Evolutionary conservation across 495 filamentous ascomycete species (phyloP), one percentile per base, ranked within the genome.

Genomic region (Penicillium pulvis): DNA sequence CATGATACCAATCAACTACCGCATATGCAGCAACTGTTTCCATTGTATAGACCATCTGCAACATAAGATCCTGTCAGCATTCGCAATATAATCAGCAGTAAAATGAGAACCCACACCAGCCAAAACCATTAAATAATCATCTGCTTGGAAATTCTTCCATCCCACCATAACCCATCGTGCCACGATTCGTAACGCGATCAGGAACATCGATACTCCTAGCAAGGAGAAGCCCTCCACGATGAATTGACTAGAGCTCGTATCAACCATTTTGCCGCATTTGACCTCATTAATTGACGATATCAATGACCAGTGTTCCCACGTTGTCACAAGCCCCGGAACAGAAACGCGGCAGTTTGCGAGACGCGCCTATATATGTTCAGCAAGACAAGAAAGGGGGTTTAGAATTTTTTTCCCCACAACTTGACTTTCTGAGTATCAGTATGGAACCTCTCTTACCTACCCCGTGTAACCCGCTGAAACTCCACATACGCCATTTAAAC

Each of bases 71-170:
- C 11, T 20, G 23, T 41, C 16, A 16, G 12, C 3, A 58, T 68
- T 28, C 64, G 63, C 44, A 53, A 17, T 16, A 48, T 6, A 16
- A 20, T 16, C 14, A 9, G 6, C 24, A 60, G 5, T 20, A 4
- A 26, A 24, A 30, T 48, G 26, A 51, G 30, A 24, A 17, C 42
- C 33, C 12, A 11, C 24, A 33, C 78, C 75, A 50, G 56, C 82
- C 82, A 53, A 74, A 72, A 41, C 71, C 72, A 84, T 80, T 5
- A 86, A 59, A 58, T 81, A 84, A 59, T 86, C 83, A 46, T 86
- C 83, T 1, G 71, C 60, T 56, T 72, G 69, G 41, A 79, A 66
- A 23, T 76, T 65, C 33, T 62, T 63, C 36, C 71, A 60, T 7
- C 82, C 81, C 26, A 78, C 77, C 1, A 70, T 68, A 44, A 31